Percentiles rank a stretch among this genome's conserved stretches.
Conservation (phyloP, 306 rosid species). For the Alnus glutinosa region DNA sequence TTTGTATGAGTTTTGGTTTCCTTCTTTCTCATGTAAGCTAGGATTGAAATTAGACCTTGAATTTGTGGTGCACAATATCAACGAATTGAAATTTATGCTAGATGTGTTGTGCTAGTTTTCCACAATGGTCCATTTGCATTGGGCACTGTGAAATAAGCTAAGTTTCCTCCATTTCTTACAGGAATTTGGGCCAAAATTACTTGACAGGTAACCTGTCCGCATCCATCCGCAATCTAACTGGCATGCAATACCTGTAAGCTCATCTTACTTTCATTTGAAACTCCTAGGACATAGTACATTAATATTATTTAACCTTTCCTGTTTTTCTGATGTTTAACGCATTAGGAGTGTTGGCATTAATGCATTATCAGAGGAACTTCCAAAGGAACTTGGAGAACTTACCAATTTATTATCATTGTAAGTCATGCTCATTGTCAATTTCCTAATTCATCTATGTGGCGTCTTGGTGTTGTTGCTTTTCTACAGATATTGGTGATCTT, state of each 20-base stretch:
- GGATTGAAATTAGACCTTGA: neutral
- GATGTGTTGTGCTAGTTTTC: too few species aligned
- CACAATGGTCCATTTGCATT: too few species aligned
- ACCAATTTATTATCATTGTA: constrained; percentile 47
- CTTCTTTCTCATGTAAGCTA: neutral
- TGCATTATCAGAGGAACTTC: constrained; percentile 69
- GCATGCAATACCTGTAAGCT: constrained; percentile 70
- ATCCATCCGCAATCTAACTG: constrained; percentile 60
- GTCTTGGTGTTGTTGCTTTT: neutral
- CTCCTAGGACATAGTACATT: neutral
- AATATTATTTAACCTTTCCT: neutral
- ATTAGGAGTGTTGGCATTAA: constrained; percentile 61
- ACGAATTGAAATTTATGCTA: too few species aligned
- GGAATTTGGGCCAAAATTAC: constrained; percentile 60
- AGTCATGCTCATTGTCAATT: constrained; percentile 25
- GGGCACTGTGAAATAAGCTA: neutral
- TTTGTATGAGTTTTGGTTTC: neutral
- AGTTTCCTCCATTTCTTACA: constrained; percentile 31
- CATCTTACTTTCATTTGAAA: neutral
- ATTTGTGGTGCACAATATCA: too few species aligned
- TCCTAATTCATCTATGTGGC: neutral
- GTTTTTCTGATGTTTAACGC: constrained; percentile 7
- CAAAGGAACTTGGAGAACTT: constrained; percentile 69
- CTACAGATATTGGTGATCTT: neutral
- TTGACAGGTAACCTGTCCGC: constrained; percentile 67